A percentile compares a stretch with the other conserved stretches of the same genome.
phyloP scores from a whole-genome alignment of 768 basidiomycete genomes.

The Kwoniella sp. region DNA sequence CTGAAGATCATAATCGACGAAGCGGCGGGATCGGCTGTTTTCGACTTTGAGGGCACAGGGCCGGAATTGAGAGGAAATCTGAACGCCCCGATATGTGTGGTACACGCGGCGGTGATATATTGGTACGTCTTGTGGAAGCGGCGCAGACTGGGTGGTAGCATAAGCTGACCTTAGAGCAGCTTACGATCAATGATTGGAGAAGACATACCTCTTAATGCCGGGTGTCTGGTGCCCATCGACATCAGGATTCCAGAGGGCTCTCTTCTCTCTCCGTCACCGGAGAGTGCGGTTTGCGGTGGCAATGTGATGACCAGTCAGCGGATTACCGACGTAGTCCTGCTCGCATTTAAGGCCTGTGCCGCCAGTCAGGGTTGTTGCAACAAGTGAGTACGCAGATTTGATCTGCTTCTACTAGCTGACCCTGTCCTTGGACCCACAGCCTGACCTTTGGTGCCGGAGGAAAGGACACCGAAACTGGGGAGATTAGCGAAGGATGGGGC shows the following conservation, averaged over 20 bases:
- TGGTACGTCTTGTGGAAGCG: conserved; percentile 21
- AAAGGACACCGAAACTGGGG: conserved; percentile 73
- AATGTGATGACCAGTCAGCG: conserved; percentile 48
- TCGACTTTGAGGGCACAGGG: conserved; percentile 68
- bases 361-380: conserved; percentile 48
- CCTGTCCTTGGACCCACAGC: too few species aligned
- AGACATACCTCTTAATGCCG: conserved; percentile 84
- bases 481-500: conserved; percentile 78
- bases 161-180: conserved; percentile 1
- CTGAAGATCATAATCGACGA: conserved; percentile 77
- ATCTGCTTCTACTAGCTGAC: too few species aligned
- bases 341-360: conserved; percentile 46
- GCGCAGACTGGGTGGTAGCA: not conserved
- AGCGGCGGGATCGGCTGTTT: conserved; percentile 70
- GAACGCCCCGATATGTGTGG: conserved; percentile 43
- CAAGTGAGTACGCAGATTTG: too few species aligned
- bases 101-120: conserved; percentile 49
- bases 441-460: conserved; percentile 86
- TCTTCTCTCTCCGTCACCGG: conserved; percentile 39
- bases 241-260: conserved; percentile 38
- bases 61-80: conserved; percentile 55
- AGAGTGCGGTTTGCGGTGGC: conserved; percentile 42
- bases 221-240: conserved; percentile 75
- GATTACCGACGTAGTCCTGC: conserved; percentile 47
- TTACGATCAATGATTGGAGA: conserved; percentile 54